Base-by-base conservation (phyloP, 1,139 yeast species). In the Diutina siamensis region DNA sequence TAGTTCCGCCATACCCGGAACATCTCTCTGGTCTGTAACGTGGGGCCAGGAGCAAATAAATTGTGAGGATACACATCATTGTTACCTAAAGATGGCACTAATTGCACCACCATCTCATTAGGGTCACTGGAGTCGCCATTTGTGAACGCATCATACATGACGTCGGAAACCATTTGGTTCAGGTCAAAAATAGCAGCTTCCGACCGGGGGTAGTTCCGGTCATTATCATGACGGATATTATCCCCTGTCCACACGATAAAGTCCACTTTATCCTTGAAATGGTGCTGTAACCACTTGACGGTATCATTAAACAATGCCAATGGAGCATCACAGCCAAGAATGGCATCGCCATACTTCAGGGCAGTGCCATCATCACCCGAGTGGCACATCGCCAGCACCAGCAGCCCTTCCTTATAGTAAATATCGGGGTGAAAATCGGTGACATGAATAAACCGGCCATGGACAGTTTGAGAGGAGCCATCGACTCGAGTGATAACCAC, bases 201-300 rank as follows among this genome's bases (percentile, higher is more conserved):
- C 1, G 85, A 77, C 63, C 95, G 74, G 2, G 95, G 95, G 55
- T 63, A 63, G 35, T 62, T 58, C 57, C 94, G 68, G 61, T 86
- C 95, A 55, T 82, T 83, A 59, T 86, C 95, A 59, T 86, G 95
- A 47, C 95, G 71, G 41, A 84, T 78, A 55, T 85, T 86, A 62
- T 86, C 95, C 32, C 95, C 95, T 0, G 95, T 85, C 95, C 95
- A 86, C 17, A 86, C 74, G 28, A 86, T 80, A 58, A 86, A 86
- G 60, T 86, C 95, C 45, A 86, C 79, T 52, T 84, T 79, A 57
- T 83, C 94, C 50, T 71, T 74, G 47, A 84, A 59, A 52, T 84
- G 78, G 8, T 69, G 66, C 27, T 67, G 61, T 2, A 85, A 65
- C 94, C 94, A 86, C 40, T 69, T 59, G 47, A 86, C 64, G 0